These are phyloP conservation scores for Cystoderma amianthinum DNA, from an alignment of 768 basidiomycete genomes.

Conservation along the genomic window DNA sequence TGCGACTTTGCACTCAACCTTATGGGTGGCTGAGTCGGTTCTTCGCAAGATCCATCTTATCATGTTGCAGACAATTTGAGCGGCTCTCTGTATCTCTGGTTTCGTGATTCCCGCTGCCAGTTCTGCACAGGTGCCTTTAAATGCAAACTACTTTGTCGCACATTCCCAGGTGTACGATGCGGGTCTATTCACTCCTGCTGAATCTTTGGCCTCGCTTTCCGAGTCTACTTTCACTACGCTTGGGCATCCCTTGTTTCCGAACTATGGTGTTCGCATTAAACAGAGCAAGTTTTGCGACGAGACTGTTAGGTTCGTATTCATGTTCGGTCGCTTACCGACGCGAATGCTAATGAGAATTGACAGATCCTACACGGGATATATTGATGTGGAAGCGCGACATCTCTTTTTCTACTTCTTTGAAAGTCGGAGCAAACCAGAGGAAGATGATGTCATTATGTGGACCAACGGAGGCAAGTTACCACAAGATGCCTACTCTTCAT, in stretches of 20 bases:
- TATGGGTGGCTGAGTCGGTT: no score
- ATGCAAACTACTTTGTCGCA: neutral
- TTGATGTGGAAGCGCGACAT: slow-evolving; percentile 57
- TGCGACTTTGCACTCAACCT: no score
- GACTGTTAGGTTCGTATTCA: slow-evolving; percentile 38
- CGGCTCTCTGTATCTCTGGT: neutral
- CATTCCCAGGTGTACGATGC: slow-evolving; percentile 12
- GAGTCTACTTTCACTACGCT: slow-evolving; percentile 26
- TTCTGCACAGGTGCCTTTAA: neutral
- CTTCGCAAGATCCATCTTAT: no score
- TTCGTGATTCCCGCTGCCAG: neutral
- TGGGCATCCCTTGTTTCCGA: slow-evolving; percentile 41
- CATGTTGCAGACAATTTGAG: neutral
- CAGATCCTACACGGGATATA: slow-evolving; percentile 60
- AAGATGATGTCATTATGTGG: slow-evolving; percentile 40
- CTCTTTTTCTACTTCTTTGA: slow-evolving; percentile 79
- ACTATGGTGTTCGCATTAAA: slow-evolving; percentile 51
- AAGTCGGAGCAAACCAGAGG: slow-evolving; percentile 45
- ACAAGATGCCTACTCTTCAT: neutral
- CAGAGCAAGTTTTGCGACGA: slow-evolving; percentile 52
- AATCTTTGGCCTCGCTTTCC: slow-evolving; percentile 24
- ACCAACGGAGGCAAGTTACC: slow-evolving; percentile 36
- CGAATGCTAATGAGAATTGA: slow-evolving; percentile 30
- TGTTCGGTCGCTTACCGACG: slow-evolving; percentile 47
- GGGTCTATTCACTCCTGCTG: slow-evolving; percentile 26